Conservation (phyloP, 2,329 filamentous ascomycete genomes). For the Gliomastix tumulicola region DNA sequence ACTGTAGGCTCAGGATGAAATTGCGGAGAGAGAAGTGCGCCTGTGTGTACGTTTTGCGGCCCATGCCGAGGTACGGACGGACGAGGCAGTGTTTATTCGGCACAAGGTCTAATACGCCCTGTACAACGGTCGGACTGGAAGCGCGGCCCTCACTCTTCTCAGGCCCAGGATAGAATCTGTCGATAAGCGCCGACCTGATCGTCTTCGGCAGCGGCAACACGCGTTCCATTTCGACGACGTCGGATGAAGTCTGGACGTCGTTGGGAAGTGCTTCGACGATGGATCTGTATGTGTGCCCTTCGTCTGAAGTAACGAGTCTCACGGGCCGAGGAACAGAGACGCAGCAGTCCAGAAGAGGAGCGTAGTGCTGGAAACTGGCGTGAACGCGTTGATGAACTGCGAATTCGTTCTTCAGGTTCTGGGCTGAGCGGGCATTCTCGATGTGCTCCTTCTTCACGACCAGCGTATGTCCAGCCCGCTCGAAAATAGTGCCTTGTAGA, state of each 20-base stretch:
- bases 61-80: slow-evolving; percentile 10
- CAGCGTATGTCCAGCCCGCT: slow-evolving; percentile 4
- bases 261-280: neutral
- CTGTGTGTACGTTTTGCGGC: neutral
- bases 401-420: slow-evolving; percentile 6
- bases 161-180: slow-evolving; percentile 5
- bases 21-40: slow-evolving; percentile 3
- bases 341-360: neutral
- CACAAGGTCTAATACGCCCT: slow-evolving; percentile 3
- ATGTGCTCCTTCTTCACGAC: slow-evolving; percentile 10
- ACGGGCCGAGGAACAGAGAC: slow-evolving; percentile 3
- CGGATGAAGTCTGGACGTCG: slow-evolving; percentile 1
- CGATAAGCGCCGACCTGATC: slow-evolving; percentile 8
- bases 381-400: slow-evolving; percentile 2
- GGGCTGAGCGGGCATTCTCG: slow-evolving; percentile 5
- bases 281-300: neutral
- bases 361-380: slow-evolving; percentile 5
- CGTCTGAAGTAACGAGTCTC: neutral
- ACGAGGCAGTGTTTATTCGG: slow-evolving; percentile 13
- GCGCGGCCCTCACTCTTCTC: neutral
- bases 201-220: slow-evolving; percentile 12
- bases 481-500: slow-evolving; percentile 9
- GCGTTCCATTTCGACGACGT: slow-evolving; percentile 9
- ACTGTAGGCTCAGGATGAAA: slow-evolving; percentile 5
- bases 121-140: neutral